These are phyloP conservation scores for Rubia tinctorum DNA, from an alignment of 305 asterid genomes.

Conservation along the genomic window DNA sequence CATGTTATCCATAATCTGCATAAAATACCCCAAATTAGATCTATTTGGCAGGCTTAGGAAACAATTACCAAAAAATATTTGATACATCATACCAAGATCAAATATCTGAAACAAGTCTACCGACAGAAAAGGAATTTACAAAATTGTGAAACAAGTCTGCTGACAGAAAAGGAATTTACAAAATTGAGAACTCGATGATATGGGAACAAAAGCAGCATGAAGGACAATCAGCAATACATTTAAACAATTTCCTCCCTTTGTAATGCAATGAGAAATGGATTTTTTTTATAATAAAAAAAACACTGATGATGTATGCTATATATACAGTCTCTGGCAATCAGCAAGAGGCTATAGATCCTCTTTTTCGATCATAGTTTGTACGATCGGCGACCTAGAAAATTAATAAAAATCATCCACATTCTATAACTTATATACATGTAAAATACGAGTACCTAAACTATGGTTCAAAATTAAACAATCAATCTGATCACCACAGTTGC, in stretches of 20 bases:
- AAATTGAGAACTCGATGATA: background rate
- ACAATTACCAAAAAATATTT: background rate
- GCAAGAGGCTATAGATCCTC: background rate
- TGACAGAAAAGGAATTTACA: background rate
- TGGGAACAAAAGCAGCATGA: background rate
- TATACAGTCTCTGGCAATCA: background rate
- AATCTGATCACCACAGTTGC: background rate
- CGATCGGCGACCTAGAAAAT: background rate
- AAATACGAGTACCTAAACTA: background rate
- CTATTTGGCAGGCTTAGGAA: background rate
- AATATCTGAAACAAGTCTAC: background rate
- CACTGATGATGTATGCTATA: background rate
- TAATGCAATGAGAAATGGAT: background rate
- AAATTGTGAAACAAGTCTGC: background rate
- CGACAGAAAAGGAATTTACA: background rate
- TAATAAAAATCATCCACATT: background rate
- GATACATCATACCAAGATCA: background rate
- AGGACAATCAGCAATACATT: background rate
- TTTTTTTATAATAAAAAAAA: background rate
- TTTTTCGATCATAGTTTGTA: background rate
- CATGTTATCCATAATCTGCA: constrained; percentile 68
- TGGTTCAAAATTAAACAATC: background rate
- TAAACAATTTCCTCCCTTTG: background rate
- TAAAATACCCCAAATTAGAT: constrained; percentile 7
- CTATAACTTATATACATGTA: background rate